These are phyloP conservation scores for Calonectria ilicicola DNA, from an alignment of 2,329 filamentous ascomycete species.

Conservation along the genomic window DNA sequence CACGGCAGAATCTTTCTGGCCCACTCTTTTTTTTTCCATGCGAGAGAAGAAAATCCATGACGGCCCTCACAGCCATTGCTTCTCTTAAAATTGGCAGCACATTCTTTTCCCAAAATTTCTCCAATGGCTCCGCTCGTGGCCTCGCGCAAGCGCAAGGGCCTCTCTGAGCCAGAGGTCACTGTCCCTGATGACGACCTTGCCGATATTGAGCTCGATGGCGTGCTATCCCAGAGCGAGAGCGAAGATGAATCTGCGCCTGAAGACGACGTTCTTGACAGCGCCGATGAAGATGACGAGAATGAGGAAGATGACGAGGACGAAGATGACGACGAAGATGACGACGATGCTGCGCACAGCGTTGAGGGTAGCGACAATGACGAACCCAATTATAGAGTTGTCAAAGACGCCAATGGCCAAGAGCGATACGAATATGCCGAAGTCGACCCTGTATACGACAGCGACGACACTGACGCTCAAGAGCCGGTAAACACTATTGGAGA, in stretches of 20 bases:
- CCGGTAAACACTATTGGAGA: slow-evolving; percentile 93
- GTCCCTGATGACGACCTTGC: slow-evolving; percentile 44
- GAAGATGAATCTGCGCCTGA: slow-evolving; percentile 65
- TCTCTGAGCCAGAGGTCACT: slow-evolving; percentile 24
- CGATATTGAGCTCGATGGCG: slow-evolving; percentile 65
- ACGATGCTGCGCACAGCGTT: slow-evolving; percentile 35
- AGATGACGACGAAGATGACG: slow-evolving; percentile 48
- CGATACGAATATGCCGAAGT: slow-evolving; percentile 96
- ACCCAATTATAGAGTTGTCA: slow-evolving; percentile 67
- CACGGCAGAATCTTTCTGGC: background rate
- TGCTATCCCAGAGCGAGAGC: slow-evolving; percentile 65
- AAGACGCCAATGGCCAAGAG: slow-evolving; percentile 89
- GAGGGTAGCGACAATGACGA: slow-evolving; percentile 56
- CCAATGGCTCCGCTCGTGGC: slow-evolving; percentile 36
- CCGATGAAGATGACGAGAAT: slow-evolving; percentile 10
- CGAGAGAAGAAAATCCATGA: background rate
- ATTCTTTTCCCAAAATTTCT: background rate
- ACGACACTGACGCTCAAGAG: slow-evolving; percentile 87
- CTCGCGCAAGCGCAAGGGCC: slow-evolving; percentile 41
- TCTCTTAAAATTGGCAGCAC: background rate
- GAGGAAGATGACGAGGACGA: slow-evolving; percentile 49
- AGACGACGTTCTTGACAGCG: slow-evolving; percentile 52
- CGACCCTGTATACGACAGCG: slow-evolving; percentile 94
- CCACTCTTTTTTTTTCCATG: slow-evolving; percentile 18
- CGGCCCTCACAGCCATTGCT: background rate